These are phyloP conservation scores for Pythium scleroteichum DNA, from an alignment of 352 stramenopile species.

Conservation along the genomic window DNA sequence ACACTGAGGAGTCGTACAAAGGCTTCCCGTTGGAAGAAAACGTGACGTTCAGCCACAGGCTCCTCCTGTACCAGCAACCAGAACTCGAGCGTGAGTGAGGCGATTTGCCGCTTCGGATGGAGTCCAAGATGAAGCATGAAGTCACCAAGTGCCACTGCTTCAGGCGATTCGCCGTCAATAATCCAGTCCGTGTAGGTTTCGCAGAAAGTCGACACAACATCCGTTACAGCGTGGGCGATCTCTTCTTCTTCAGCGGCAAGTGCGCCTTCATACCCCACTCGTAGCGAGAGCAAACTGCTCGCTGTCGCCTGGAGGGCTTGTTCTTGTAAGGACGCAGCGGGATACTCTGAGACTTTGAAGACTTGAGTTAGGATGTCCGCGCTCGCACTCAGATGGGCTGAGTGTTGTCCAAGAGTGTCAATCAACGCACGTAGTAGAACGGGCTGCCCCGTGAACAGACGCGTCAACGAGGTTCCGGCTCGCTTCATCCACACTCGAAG, in stretches of 20 bases:
- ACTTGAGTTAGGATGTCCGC: conserved; percentile 62
- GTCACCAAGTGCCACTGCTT: conserved; percentile 45
- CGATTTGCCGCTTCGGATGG: conserved; percentile 68
- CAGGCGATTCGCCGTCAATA: conserved; percentile 40
- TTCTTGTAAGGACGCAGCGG: conserved; percentile 45
- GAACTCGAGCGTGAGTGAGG: conserved; percentile 73
- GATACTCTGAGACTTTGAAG: conserved; percentile 61
- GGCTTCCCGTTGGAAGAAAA: conserved; percentile 58
- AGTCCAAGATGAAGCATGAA: conserved; percentile 60
- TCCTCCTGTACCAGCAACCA: conserved; percentile 74
- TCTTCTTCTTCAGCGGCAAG: conserved; percentile 54
- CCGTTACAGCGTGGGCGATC: conserved; percentile 57
- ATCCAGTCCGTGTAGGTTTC: conserved; percentile 78
- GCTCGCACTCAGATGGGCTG: conserved; percentile 42
- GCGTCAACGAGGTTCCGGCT: conserved; percentile 56
- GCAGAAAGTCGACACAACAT: conserved; percentile 64
- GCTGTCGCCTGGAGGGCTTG: conserved; percentile 43
- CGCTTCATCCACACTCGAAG: conserved; percentile 60
- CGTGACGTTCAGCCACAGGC: conserved; percentile 49
- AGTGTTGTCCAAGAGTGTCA: conserved; percentile 51
- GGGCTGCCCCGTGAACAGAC: conserved; percentile 45
- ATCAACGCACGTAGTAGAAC: conserved; percentile 43
- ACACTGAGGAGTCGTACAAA: conserved; percentile 61
- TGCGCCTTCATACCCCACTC: conserved; percentile 48
- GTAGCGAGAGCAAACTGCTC: conserved; percentile 46